Percentiles rank a stretch among this genome's conserved stretches.
Evolutionary conservation across 1,284 basidiomycete genomes (phyloP).

Genomic region (Bondarzewia mesenterica): DNA sequence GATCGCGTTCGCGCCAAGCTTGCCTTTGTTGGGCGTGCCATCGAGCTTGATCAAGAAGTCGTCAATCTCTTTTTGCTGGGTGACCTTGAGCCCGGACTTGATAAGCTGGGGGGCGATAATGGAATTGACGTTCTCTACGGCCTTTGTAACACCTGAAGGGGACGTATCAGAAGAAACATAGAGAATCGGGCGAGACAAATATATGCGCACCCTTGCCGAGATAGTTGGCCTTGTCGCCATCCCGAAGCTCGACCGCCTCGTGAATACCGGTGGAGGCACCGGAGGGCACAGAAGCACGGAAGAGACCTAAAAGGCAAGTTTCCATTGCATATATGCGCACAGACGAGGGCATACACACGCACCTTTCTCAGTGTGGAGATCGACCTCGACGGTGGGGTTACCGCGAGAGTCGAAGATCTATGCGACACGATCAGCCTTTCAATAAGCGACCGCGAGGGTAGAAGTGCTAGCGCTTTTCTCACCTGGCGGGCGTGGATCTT

Average conservation of each 20-base stretch:
- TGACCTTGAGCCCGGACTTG: slow-evolving; percentile 81
- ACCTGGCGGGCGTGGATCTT: slow-evolving; percentile 89
- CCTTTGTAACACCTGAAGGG: slow-evolving; percentile 81
- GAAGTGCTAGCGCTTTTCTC: slow-evolving; percentile 16
- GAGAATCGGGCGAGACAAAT: neutral
- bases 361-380: slow-evolving; percentile 85
- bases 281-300: slow-evolving; percentile 93
- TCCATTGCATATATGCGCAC: neutral
- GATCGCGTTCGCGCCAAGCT: slow-evolving; percentile 98
- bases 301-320: slow-evolving; percentile 66
- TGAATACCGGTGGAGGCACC: slow-evolving; percentile 98
- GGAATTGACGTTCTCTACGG: slow-evolving; percentile 92
- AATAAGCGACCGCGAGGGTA: neutral
- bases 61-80: slow-evolving; percentile 93
- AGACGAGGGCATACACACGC: slow-evolving; percentile 6
- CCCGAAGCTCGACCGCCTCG: slow-evolving; percentile 98
- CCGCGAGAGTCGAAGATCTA: slow-evolving; percentile 97
- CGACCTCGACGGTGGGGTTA: slow-evolving; percentile 95
- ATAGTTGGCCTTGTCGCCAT: slow-evolving; percentile 90
- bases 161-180: neutral
- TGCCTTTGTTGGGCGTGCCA: slow-evolving; percentile 97
- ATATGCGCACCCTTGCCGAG: slow-evolving; percentile 80
- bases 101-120: slow-evolving; percentile 87
- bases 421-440: neutral
- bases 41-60: slow-evolving; percentile 99